A percentile compares a stretch with the other conserved stretches of the same genome.
These are phyloP conservation scores for Schoenoplectus tabernaemontani DNA, from an alignment of 202 grass and related monocot genomes.

Conservation along the genomic window DNA sequence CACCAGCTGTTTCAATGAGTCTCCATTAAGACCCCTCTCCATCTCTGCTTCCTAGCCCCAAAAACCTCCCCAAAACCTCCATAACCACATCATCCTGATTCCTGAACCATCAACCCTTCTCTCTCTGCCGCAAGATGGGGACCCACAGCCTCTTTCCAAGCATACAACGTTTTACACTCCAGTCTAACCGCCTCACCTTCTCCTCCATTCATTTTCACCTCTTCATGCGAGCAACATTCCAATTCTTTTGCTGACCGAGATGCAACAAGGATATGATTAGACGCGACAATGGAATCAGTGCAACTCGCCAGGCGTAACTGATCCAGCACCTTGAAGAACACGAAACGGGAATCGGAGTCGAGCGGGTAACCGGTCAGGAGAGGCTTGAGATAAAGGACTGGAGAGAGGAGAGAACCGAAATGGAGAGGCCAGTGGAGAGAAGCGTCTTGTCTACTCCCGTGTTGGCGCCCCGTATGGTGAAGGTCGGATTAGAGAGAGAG, in stretches of 20 bases:
- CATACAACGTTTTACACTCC: slow-evolving; percentile 62
- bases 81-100: slow-evolving; percentile 49
- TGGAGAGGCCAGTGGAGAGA: slow-evolving; percentile 65
- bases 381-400: slow-evolving; percentile 66
- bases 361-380: slow-evolving; percentile 75
- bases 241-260: slow-evolving; percentile 31
- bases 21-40: slow-evolving; percentile 43
- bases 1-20: slow-evolving; percentile 79
- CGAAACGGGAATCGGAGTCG: slow-evolving; percentile 75
- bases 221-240: slow-evolving; percentile 14
- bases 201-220: slow-evolving; percentile 25
- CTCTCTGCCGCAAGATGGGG: slow-evolving; percentile 76
- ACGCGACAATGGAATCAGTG: slow-evolving; percentile 30
- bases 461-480: slow-evolving; percentile 70
- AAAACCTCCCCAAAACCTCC: slow-evolving; percentile 40
- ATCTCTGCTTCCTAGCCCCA: slow-evolving; percentile 22
- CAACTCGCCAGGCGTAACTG: slow-evolving; percentile 32
- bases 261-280: slow-evolving; percentile 43
- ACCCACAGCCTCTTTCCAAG: slow-evolving; percentile 72
- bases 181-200: slow-evolving; percentile 29
- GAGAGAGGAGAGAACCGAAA: slow-evolving; percentile 37
- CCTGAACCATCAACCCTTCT: slow-evolving; percentile 60
- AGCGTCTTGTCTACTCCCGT: slow-evolving; percentile 90
- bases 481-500: slow-evolving; percentile 51
- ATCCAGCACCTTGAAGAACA: slow-evolving; percentile 37